Base-by-base conservation (phyloP, 331 rosid genomes). In the Prunus yedoensis region DNA sequence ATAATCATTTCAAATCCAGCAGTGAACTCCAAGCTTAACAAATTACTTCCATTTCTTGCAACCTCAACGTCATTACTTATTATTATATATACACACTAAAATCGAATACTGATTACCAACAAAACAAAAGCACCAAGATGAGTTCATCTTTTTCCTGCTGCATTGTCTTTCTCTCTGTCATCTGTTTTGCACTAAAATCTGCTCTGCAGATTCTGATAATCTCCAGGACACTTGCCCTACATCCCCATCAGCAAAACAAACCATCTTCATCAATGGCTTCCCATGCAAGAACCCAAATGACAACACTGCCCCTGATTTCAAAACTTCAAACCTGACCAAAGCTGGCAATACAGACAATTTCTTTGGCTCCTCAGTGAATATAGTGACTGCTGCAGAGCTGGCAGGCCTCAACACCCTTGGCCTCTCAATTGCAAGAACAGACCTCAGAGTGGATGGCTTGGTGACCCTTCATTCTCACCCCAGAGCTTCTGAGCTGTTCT, bases 381-480 rank as follows among this genome's bases (percentile, higher is more conserved):
- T 88, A 6, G 90, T 83, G 54, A 83, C 86, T 0, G 95, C 95
- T 30, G 75, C 86, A 3, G 88, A 83, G 4, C 90, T 87, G 38
- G 75, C 91, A 10, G 98, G 98, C 21, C 80, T 91, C 4, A 91
- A 91, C 83, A 87, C 96, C 1, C 84, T 94, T 2, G 92, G 96
- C 65, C 87, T 94, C 75, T 85, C 98, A 8, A 66, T 89, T 70
- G 87, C 91, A 2, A 80, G 98, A 85, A 83, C 81, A 3, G 98
- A 91, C 70, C 10, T 94, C 5, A 85, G 76, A 17, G 45, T 65
- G 0, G 91, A 90, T 23, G 98, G 97, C 14, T 0, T 78, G 52
- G 87, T 88, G 17, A 17, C 46, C 74, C 77, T 75, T n/a, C 97
- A 91, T 70, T 84, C 83, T 30, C 98, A 93, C 65, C 98, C 97